A percentile compares a stretch with the other conserved stretches of the same genome.
These are phyloP conservation scores for Mycena filopes DNA, from an alignment of 768 basidiomycete species.

Conservation along the genomic window DNA sequence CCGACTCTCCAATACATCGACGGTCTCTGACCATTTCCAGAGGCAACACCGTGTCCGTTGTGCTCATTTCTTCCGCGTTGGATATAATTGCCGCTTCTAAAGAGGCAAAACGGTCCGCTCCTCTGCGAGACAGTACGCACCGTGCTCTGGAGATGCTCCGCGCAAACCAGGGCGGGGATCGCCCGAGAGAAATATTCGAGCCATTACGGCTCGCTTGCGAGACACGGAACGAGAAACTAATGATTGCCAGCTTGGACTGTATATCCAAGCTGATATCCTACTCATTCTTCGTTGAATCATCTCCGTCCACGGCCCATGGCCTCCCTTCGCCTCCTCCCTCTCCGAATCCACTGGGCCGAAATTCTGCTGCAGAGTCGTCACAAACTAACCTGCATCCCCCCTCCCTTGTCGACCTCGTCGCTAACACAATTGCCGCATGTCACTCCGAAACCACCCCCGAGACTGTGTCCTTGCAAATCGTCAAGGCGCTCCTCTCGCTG, in stretches of 20 bases:
- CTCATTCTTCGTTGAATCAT: conserved; percentile 90
- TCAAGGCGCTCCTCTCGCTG: conserved; percentile 91
- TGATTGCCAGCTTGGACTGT: conserved; percentile 97
- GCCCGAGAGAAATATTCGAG: conserved; percentile 90
- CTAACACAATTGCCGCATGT: conserved; percentile 93
- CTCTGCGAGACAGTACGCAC: conserved; percentile 86
- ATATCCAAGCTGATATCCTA: conserved; percentile 98
- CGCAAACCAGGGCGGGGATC: conserved; percentile 77
- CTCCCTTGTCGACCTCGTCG: conserved; percentile 91
- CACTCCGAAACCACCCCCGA: conserved; percentile 91
- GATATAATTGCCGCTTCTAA: conserved; percentile 89
- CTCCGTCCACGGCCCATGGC: conserved; percentile 47
- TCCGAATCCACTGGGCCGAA: conserved; percentile 60
- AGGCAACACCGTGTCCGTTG: conserved; percentile 80
- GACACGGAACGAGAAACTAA: conserved; percentile 90
- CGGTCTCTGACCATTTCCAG: conserved; percentile 72
- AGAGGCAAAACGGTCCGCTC: conserved; percentile 84
- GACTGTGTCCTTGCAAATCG: conserved; percentile 93
- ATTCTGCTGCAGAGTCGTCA: conserved; percentile 54
- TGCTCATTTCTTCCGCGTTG: conserved; percentile 85
- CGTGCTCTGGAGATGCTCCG: conserved; percentile 86
- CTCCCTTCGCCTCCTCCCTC: conserved; percentile 84
- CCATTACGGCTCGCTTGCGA: conserved; percentile 97
- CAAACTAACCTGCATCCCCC: conserved; percentile 66
- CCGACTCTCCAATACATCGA: conserved; percentile 48